These are phyloP conservation scores for Polygonum aviculare DNA, from an alignment of 148 eudicot species.

Conservation along the genomic window DNA sequence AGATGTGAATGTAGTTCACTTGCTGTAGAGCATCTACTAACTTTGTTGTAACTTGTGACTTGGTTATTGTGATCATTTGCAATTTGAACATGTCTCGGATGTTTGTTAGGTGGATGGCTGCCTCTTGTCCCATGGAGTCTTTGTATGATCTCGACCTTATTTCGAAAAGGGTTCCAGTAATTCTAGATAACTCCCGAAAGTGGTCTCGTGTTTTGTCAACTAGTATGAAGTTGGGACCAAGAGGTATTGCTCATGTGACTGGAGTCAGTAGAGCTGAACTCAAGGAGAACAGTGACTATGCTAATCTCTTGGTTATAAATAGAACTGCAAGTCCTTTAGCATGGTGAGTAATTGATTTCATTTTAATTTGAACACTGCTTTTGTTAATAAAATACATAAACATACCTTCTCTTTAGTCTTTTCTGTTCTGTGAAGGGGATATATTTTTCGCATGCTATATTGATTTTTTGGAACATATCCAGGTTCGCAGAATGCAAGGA, in stretches of 20 bases:
- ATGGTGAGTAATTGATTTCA: constrained; percentile 39
- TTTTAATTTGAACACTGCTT: background rate
- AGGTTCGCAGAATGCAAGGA: constrained; percentile 99
- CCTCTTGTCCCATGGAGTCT: constrained; percentile 80
- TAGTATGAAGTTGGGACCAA: constrained; percentile 70
- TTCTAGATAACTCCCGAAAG: constrained; percentile 73
- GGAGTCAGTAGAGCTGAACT: constrained; percentile 55
- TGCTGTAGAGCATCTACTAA: background rate
- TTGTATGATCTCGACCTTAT: constrained; percentile 83
- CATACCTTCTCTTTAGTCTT: background rate
- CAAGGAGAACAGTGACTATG: constrained; percentile 41
- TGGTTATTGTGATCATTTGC: constrained; percentile 4
- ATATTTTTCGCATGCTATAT: constrained; percentile 3
- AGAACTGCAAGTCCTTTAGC: constrained; percentile 91
- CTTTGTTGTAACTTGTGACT: background rate
- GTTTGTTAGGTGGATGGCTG: constrained; percentile 64
- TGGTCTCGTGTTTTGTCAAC: constrained; percentile 73
- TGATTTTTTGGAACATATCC: constrained; percentile 16
- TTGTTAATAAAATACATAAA: too few species aligned
- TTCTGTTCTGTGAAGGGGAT: background rate
- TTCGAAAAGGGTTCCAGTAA: constrained; percentile 66
- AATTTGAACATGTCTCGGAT: constrained; percentile 15
- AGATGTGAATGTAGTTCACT: background rate
- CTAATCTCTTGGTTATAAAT: constrained; percentile 68
- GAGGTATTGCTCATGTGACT: constrained; percentile 72